Conservation (phyloP, 495 filamentous ascomycete genomes). For the Podospora anserina region DNA sequence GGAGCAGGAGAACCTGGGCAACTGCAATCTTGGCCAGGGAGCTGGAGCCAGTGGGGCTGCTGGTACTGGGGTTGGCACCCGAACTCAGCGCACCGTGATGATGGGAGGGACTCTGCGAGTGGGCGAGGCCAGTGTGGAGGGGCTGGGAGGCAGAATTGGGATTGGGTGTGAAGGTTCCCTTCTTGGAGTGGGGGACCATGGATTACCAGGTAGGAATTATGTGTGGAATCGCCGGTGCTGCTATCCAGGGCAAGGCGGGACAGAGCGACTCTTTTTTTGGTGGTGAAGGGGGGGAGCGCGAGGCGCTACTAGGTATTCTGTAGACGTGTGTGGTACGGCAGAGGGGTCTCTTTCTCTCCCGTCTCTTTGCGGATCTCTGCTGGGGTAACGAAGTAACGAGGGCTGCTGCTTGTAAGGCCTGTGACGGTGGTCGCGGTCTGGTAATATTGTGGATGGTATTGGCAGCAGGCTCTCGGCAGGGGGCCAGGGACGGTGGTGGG, state of each 20-base stretch:
- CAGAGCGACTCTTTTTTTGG: slow-evolving; percentile 26
- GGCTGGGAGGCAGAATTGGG: slow-evolving; percentile 51
- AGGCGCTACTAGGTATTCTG: not conserved
- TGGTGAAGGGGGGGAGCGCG: slow-evolving; percentile 2
- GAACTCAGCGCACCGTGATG: slow-evolving; percentile 53
- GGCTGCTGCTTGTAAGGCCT: not conserved
- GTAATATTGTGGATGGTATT: not conserved
- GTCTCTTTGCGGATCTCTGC: too few species aligned
- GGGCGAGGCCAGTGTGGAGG: slow-evolving; percentile 45
- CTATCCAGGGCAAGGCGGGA: slow-evolving; percentile 28
- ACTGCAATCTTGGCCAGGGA: slow-evolving; percentile 81
- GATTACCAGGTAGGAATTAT: slow-evolving; percentile 21
- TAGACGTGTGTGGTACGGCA: not conserved
- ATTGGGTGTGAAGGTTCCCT: slow-evolving; percentile 56
- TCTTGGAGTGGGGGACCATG: slow-evolving; percentile 43
- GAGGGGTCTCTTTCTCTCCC: not conserved
- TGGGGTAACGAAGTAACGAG: not conserved
- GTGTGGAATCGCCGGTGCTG: slow-evolving; percentile 28
- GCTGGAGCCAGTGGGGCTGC: slow-evolving; percentile 59
- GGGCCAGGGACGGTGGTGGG: too few species aligned
- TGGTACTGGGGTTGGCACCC: slow-evolving; percentile 63
- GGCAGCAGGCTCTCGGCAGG: not conserved
- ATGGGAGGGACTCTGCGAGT: slow-evolving; percentile 49
- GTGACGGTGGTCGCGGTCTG: not conserved
- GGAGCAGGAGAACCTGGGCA: slow-evolving; percentile 88